Evolutionary conservation across 2,329 filamentous ascomycete genomes (phyloP).

Genomic region (Huntiella decipiens): DNA sequence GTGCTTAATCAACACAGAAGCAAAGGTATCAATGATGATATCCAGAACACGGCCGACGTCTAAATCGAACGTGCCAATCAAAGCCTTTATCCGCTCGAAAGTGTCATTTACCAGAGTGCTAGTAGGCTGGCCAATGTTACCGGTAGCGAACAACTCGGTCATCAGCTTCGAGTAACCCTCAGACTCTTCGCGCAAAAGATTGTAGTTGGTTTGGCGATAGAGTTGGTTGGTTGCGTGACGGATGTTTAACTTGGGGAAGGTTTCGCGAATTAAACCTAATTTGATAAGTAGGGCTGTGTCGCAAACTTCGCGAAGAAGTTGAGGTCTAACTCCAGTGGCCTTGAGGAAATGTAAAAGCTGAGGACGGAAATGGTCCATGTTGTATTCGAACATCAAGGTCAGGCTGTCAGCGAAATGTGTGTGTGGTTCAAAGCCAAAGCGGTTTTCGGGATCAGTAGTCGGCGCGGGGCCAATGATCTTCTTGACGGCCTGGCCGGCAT

Average conservation of each 20-base stretch:
- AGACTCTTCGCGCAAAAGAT: slow-evolving; percentile 81
- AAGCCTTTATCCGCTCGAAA: slow-evolving; percentile 78
- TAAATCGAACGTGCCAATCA: slow-evolving; percentile 92
- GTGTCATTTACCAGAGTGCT: slow-evolving; percentile 63
- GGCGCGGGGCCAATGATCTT: slow-evolving; percentile 47
- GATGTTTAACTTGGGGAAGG: slow-evolving; percentile 65
- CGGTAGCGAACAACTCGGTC: slow-evolving; percentile 85
- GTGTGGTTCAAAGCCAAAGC: slow-evolving; percentile 38
- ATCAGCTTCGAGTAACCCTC: slow-evolving; percentile 94
- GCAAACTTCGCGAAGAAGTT: slow-evolving; percentile 62
- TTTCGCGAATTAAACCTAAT: slow-evolving; percentile 65
- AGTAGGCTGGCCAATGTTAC: slow-evolving; percentile 52
- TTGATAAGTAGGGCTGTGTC: slow-evolving; percentile 58
- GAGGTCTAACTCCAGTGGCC: slow-evolving; percentile 51
- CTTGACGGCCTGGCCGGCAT: slow-evolving; percentile 54
- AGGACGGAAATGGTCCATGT: slow-evolving; percentile 30
- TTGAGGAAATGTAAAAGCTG: slow-evolving; percentile 49
- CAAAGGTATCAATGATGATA: slow-evolving; percentile 87
- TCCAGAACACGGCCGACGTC: slow-evolving; percentile 90
- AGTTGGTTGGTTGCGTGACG: slow-evolving; percentile 82
- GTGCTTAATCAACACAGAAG: slow-evolving; percentile 80
- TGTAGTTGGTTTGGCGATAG: slow-evolving; percentile 94
- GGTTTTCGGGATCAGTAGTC: slow-evolving; percentile 30
- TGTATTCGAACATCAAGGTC: slow-evolving; percentile 57
- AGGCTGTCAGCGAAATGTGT: slow-evolving; percentile 68